Conservation (phyloP, 2,329 filamentous ascomycete species). For the Purpureocillium takamizusanense region DNA sequence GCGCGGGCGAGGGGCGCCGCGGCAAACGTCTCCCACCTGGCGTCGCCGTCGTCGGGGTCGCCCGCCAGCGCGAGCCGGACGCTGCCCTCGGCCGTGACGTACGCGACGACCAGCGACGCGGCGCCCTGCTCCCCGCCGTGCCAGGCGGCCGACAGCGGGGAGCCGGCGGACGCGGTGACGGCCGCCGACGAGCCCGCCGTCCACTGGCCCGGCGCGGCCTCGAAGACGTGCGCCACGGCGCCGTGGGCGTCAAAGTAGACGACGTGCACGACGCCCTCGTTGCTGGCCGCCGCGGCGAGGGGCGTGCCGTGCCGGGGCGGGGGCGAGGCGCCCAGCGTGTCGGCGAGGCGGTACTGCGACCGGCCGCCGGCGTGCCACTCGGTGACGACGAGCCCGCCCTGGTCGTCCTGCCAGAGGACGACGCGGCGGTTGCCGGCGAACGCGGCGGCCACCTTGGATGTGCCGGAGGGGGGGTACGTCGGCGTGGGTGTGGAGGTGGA, state of each 20-base stretch:
- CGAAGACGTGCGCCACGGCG: conserved; percentile 7
- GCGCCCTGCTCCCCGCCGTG: conserved; percentile 7
- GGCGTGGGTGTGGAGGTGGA: not conserved
- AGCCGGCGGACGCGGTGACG: conserved; percentile 3
- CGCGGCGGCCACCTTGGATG: conserved; percentile 8
- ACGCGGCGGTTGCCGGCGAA: conserved; percentile 8
- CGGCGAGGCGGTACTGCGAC: conserved; percentile 5
- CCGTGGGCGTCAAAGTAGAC: conserved; percentile 12
- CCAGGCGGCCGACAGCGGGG: conserved; percentile 11
- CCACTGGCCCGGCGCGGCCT: conserved; percentile 8
- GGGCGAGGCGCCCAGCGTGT: conserved; percentile 4
- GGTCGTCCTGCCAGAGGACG: conserved; percentile 13
- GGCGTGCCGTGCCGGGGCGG: conserved; percentile 11
- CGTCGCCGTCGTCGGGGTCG: conserved; percentile 3
- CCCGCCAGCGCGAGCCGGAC: conserved; percentile 10
- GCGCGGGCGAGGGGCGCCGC: conserved; percentile 5
- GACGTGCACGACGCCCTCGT: conserved; percentile 9
- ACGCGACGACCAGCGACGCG: conserved; percentile 9
- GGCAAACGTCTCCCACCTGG: conserved; percentile 6
- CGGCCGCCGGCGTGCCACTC: conserved; percentile 5
- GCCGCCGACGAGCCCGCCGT: conserved; percentile 3
- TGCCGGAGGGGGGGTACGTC: not conserved
- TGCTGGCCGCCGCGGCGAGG: conserved; percentile 9
- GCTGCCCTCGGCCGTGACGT: conserved; percentile 6
- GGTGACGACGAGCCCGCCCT: conserved; percentile 9